These are phyloP conservation scores for Smallanthus sonchifolius DNA, from an alignment of 129 eudicot genomes.

Conservation along the genomic window DNA sequence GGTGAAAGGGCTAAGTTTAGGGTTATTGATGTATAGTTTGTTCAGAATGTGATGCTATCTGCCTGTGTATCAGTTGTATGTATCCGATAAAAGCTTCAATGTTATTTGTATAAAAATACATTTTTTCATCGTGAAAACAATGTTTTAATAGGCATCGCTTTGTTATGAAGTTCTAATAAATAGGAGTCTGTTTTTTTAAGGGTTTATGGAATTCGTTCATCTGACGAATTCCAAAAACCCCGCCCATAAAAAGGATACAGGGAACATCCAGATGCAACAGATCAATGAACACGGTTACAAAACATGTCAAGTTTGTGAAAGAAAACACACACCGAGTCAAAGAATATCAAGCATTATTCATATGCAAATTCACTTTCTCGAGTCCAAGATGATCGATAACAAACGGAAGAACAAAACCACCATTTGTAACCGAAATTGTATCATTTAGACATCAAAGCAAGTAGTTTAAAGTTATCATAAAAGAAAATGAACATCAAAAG, in stretches of 20 bases:
- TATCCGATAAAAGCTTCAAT: too few species aligned
- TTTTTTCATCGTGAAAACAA: too few species aligned
- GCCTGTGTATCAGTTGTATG: too few species aligned
- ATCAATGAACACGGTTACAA: background rate
- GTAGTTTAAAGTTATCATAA: slow-evolving; percentile 5
- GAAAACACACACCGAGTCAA: background rate
- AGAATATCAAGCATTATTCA: background rate
- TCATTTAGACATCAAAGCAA: slow-evolving; percentile 17
- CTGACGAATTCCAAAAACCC: too few species aligned
- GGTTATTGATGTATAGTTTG: too few species aligned
- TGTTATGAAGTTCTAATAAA: too few species aligned
- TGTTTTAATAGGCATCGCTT: too few species aligned
- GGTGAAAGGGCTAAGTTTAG: too few species aligned
- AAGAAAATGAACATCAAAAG: slow-evolving; percentile 17
- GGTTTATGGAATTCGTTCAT: too few species aligned
- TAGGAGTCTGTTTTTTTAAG: too few species aligned
- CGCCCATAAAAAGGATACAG: background rate
- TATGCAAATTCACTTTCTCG: background rate
- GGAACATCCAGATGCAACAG: background rate
- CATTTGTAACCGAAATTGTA: slow-evolving; percentile 6
- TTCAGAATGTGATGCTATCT: too few species aligned
- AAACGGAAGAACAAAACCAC: slow-evolving; percentile 13
- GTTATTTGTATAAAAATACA: too few species aligned
- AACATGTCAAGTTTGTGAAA: background rate
- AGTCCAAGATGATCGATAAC: background rate